Evolutionary conservation across 345 rosid species (phyloP), one percentile per base, ranked within the genome.

Genomic region (Eutrema japonicum): DNA sequence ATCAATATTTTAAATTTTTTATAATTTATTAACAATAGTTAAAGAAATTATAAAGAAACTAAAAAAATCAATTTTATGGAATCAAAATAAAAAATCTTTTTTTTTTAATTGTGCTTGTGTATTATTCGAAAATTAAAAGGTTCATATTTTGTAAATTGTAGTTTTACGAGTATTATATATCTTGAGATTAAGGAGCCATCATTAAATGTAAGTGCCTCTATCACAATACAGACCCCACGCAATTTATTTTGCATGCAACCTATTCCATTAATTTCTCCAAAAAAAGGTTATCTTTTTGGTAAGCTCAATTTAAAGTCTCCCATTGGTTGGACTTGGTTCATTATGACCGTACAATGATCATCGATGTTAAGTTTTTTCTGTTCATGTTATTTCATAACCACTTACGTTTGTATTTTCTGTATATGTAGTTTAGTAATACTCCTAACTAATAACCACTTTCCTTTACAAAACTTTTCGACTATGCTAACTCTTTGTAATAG

Each of bases 271-370:
- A 65, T 47, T 26, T 47, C 22, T 64, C 50, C 55, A 56, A 5
- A 9, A 9, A 55, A 55, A 66, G 37, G 42, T 64, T 73, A 73
- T 73, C 76, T 46, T 64, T 64, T 73, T 46, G 71, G 58, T 65
- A 64, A 73, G 71, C 58, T 64, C 77, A 65, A 65, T 73, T 36
- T 64, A 47, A 73, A 55, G 71, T 73, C 71, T 73, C 58, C 35
- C 30, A 73, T 64, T 73, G 77, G 77, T 64, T 73, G 30, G 26
- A 56, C 50, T 73, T 1, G 26, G 26, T 22, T 22, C 26, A 22
- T 22, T 22, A 22, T 36, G 41, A 7, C 54, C 63, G 30, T 53
- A 52, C 70, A 14, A 45, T 71, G 54, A 63, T 72, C 29, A 72
- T 42, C 54, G 46, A 51, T 52, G 53, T 22, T 45, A 71, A 71